phyloP scores from a whole-genome alignment of 148 eudicot species.

The Polygonum aviculare region DNA sequence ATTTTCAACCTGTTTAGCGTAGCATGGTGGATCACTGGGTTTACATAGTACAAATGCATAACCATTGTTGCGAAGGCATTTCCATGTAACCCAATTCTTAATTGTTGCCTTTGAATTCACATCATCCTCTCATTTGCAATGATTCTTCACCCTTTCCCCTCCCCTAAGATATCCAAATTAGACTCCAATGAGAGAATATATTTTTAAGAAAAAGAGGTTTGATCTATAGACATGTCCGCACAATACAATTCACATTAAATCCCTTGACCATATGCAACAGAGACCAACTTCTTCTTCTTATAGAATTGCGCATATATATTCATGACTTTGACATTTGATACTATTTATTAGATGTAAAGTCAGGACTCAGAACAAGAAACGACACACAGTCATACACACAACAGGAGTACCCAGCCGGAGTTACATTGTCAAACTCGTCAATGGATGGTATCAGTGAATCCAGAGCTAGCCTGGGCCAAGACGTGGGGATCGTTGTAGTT shows the following conservation, averaged over 20 bases:
- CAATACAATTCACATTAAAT: no score
- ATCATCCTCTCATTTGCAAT: no score
- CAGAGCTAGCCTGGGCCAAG: slow-evolving; percentile 53
- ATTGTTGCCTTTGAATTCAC: no score
- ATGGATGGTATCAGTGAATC: slow-evolving; percentile 20
- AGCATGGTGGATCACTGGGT: no score
- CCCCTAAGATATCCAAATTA: neutral
- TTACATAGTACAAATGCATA: no score
- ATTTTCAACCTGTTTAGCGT: neutral
- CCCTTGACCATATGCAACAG: neutral
- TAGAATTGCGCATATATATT: neutral
- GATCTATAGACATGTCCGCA: neutral
- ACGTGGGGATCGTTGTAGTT: slow-evolving; percentile 62
- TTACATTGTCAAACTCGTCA: neutral
- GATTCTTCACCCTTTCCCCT: neutral
- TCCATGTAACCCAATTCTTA: no score
- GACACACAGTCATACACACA: neutral
- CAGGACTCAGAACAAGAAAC: neutral
- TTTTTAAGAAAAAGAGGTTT: neutral
- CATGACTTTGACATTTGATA: neutral
- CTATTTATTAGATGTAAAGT: neutral
- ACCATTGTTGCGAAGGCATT: no score
- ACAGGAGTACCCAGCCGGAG: neutral
- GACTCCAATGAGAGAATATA: neutral
- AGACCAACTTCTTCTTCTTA: neutral